Base-by-base conservation (phyloP, 1,284 basidiomycete genomes). In the Ceratobasidium sp. region DNA sequence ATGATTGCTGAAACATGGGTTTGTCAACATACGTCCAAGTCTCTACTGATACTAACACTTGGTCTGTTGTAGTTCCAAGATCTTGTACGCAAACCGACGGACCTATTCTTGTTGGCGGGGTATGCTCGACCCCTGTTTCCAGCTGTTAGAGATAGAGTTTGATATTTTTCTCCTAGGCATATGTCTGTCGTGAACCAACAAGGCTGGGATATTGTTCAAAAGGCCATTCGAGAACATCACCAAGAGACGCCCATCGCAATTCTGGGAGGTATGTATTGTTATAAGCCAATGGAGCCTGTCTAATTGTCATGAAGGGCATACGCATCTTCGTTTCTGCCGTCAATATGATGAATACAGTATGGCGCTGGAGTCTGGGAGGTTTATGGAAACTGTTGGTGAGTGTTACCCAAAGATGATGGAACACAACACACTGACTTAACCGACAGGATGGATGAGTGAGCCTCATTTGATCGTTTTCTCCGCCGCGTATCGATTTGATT, bases 361-460 rank as follows among this genome's bases (percentile, higher is more conserved):
- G 67, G 67, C 67, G 16, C 34, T 70, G 14, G 67, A 70, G 21
- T 70, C 67, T 23, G 67, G 67, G 10, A 58, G 67, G 28, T 70
- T 70, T 39, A 59, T 70, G 67, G 67, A 70, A 39, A 70, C 67
- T 5, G 34, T 70, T 59, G 67, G 67, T 70, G 30, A 36, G 67
- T 57, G n/a, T 43, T 46, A 12, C 9, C 32, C 30, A 6, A 30
- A n/a, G n/a, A n/a, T n/a, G n/a, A n/a, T n/a, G n/a, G n/a, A n/a
- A n/a, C n/a, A n/a, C n/a, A n/a, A n/a, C n/a, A n/a, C n/a, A n/a
- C n/a, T n/a, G n/a, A 21, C 32, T n/a, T 18, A 12, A 30, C 32
- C 46, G 12, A 36, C 43, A 70, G 67, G 67, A 21, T 70, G 67
- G 67, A 70, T 70, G 67, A 70, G 67, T 70, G 43, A 48, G 67